Percentiles rank a stretch among this genome's conserved stretches.
Evolutionary conservation across 129 eudicot species (phyloP).

Genomic region (Arctium lappa): DNA sequence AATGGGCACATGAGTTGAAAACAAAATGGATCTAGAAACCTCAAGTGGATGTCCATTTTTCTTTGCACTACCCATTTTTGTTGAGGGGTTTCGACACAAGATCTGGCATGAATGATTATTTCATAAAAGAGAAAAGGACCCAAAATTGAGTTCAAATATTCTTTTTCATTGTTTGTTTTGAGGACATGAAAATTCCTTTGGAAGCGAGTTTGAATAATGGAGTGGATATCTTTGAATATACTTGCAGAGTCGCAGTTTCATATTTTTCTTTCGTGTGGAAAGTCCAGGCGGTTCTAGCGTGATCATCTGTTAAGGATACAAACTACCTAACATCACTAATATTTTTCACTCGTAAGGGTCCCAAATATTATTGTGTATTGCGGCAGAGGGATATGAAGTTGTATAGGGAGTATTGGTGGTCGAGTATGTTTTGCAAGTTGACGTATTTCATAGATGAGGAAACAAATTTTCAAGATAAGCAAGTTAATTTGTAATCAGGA

Average conservation of each 20-base stretch:
- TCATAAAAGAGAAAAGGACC: background rate
- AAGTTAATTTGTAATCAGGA: too few species aligned
- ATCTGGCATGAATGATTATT: background rate
- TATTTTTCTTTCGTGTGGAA: background rate
- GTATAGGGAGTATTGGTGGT: background rate
- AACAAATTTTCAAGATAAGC: too few species aligned
- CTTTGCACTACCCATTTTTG: background rate
- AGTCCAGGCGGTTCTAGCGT: background rate
- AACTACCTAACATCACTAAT: background rate
- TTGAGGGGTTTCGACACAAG: background rate
- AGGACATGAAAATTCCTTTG: background rate
- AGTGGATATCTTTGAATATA: background rate
- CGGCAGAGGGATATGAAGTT: background rate
- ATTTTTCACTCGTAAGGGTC: background rate
- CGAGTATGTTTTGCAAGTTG: background rate
- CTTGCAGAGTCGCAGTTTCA: background rate
- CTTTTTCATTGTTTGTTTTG: background rate
- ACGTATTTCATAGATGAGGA: background rate
- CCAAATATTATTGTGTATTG: background rate
- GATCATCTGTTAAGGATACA: background rate
- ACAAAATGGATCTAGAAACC: background rate
- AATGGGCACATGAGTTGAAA: background rate
- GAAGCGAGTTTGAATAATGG: background rate
- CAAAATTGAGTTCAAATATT: background rate
- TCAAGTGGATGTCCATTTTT: background rate